phyloP scores from a whole-genome alignment of 176 grass and related monocot genomes.

The Raddia guianensis region DNA sequence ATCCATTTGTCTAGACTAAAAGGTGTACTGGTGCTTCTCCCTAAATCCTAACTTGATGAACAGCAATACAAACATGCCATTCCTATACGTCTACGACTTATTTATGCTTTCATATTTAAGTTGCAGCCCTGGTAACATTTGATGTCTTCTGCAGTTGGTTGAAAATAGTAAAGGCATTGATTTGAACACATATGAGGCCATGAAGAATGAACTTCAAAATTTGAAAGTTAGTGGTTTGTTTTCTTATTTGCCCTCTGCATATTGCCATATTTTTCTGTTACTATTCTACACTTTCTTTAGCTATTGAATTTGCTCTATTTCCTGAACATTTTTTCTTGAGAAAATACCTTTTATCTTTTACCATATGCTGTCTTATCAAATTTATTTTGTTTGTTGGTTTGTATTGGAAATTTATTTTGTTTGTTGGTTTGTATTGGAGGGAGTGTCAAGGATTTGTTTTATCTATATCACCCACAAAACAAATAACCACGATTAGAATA shows the following conservation, averaged over 20 bases:
- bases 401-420: background rate
- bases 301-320: background rate
- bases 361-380: background rate
- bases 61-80: background rate
- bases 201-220: slow-evolving; percentile 83
- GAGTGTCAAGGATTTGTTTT: background rate
- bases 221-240: slow-evolving; percentile 61
- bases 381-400: background rate
- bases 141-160: slow-evolving; percentile 64
- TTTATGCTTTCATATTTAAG: slow-evolving; percentile 21
- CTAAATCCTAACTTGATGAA: background rate
- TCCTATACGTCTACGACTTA: background rate
- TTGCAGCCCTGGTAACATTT: slow-evolving; percentile 9
- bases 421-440: background rate
- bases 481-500: background rate
- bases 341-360: background rate
- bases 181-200: slow-evolving; percentile 66
- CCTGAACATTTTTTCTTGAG: background rate
- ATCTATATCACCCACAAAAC: background rate
- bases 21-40: background rate
- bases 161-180: slow-evolving; percentile 78
- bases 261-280: slow-evolving; percentile 15
- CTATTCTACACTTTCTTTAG: background rate
- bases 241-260: background rate
- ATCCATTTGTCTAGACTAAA: background rate